Conservation (phyloP, 176 grass and related monocot species). For the Triticum aestivum region DNA sequence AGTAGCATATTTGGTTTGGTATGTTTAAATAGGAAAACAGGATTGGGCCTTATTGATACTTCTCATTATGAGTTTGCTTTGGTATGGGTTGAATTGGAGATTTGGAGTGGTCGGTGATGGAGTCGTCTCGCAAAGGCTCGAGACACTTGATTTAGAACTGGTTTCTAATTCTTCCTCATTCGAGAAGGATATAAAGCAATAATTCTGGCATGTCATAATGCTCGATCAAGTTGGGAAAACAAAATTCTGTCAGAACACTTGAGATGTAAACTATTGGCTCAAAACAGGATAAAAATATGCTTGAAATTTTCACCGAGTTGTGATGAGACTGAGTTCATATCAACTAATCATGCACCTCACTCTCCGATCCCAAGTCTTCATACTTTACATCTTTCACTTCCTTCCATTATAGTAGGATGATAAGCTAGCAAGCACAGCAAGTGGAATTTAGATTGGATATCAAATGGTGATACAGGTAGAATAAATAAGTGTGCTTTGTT, state of each 20-base stretch:
- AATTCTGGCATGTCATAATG: constrained; percentile 19
- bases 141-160: neutral
- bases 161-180: neutral
- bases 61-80: neutral
- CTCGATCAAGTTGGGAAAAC: neutral
- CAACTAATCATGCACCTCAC: neutral
- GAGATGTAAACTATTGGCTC: neutral
- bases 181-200: neutral
- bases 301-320: neutral
- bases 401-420: constrained; percentile 1
- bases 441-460: constrained; percentile 18
- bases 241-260: neutral
- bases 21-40: neutral
- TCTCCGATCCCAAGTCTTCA: neutral
- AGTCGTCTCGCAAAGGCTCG: neutral
- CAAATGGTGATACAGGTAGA: constrained; percentile 1
- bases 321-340: neutral
- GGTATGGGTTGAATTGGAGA: neutral
- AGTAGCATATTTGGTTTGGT: constrained; percentile 3
- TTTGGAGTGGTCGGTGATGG: neutral
- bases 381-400: constrained; percentile 9
- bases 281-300: neutral
- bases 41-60: neutral
- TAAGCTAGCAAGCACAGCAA: neutral
- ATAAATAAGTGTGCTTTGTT: neutral